Base-by-base conservation (phyloP, 1,139 yeast species). In the Sugiyamaella pinicola region DNA sequence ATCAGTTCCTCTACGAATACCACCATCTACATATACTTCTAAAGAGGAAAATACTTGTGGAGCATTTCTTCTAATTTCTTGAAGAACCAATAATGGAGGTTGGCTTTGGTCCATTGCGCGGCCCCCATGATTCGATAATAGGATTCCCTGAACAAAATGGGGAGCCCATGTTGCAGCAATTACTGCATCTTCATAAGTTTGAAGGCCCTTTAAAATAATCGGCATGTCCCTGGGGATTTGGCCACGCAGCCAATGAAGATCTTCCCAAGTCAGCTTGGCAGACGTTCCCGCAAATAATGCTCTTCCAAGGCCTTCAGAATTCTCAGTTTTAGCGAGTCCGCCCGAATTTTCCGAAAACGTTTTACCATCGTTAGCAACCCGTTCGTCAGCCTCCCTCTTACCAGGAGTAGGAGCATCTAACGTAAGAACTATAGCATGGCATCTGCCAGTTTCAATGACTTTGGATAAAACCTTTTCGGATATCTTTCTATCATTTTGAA, bases 341-440 rank as follows among this genome's bases (percentile, higher is more conserved):
- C 52, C 53, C 17, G 54, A 38, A 24, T 74, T 76, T 24, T 64
- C 72, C 37, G 69, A 74, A n/a, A 69, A 69, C 28, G 69, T 73
- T 31, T 69, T 67, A 50, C 72, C 73, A 9, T 74, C 74, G 19
- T 72, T 66, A 4, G 82, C 84, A 13, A 80, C 82, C 65, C 79
- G 74, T 69, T 77, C 77, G 62, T 82, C 82, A 61, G 69, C 76
- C 68, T 91, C 97, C 62, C 97, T 82, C 60, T 95, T 82, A n/a
- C 97, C 97, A 54, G 90, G 77, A 59, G 88, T 88, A 3, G 97
- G 96, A 0, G 96, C 96, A 73, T 91, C 97, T 10, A 87, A 89
- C 0, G 95, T 86, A 40, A 86, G 78, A 61, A 86, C 85, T n/a
- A 86, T 72, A 0, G 87, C 95, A 66, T 82, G 87, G 55, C 80